phyloP scores from a whole-genome alignment of 352 stramenopile genomes.

The Pythium vanterpoolii region DNA sequence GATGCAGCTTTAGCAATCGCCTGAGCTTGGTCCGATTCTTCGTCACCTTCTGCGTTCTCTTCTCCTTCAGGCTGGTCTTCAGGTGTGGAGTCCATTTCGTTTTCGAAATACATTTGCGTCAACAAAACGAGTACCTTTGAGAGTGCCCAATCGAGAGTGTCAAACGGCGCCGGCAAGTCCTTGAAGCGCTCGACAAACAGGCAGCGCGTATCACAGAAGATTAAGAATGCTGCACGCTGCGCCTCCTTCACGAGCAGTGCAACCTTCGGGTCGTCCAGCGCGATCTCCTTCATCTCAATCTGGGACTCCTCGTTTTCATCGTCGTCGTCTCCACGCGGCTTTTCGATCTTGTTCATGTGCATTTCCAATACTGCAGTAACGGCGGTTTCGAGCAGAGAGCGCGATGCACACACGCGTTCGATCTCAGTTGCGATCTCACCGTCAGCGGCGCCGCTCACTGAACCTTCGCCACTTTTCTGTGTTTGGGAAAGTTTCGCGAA shows the following conservation, averaged over 20 bases:
- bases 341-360: conserved; percentile 53
- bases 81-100: conserved; percentile 43
- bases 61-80: conserved; percentile 52
- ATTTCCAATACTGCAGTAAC: conserved; percentile 71
- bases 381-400: conserved; percentile 50
- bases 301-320: conserved; percentile 33
- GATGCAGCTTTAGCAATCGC: conserved; percentile 18
- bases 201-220: conserved; percentile 75
- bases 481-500: conserved; percentile 37
- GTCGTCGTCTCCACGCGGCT: conserved; percentile 20
- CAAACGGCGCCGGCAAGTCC: conserved; percentile 47
- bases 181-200: conserved; percentile 85
- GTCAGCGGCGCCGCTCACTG: not conserved
- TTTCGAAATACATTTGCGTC: conserved; percentile 84
- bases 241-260: conserved; percentile 53
- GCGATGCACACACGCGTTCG: conserved; percentile 33
- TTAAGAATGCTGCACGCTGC: conserved; percentile 68
- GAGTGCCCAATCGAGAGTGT: conserved; percentile 62
- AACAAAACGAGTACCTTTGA: conserved; percentile 66
- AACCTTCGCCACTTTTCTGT: conserved; percentile 17
- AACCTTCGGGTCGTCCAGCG: conserved; percentile 52
- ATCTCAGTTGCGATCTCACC: conserved; percentile 27
- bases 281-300: conserved; percentile 62
- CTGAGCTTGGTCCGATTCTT: conserved; percentile 16
- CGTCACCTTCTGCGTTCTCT: conserved; percentile 20